phyloP scores from a whole-genome alignment of 257 asterid genomes.

The Solanum chilense region DNA sequence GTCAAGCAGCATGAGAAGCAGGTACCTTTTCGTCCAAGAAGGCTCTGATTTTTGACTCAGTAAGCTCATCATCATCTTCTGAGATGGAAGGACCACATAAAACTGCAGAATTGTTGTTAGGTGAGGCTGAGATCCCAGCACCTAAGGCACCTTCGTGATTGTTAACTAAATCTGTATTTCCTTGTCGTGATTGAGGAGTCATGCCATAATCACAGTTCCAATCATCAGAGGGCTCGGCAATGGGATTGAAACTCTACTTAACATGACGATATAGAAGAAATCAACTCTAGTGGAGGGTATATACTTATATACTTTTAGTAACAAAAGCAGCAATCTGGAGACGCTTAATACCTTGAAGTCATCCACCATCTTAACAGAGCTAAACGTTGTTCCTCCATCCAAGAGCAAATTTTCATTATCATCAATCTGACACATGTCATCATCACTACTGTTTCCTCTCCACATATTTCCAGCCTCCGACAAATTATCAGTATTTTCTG shows the following conservation, averaged over 20 bases:
- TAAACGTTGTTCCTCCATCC: constrained; percentile 3
- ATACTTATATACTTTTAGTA: not conserved
- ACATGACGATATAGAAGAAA: not conserved
- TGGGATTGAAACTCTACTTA: constrained; percentile 23
- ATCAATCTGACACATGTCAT: constrained; percentile 22
- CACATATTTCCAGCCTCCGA: constrained; percentile 2
- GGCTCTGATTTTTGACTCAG: constrained; percentile 28
- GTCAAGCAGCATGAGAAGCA: not conserved
- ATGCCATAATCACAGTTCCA: constrained; percentile 6
- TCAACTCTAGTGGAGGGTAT: not conserved
- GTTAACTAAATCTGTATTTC: not conserved
- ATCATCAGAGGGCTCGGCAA: constrained; percentile 15
- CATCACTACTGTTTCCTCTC: constrained; percentile 3
- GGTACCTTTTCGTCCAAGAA: constrained; percentile 31
- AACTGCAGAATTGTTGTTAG: constrained; percentile 5
- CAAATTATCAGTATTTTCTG: constrained; percentile 2
- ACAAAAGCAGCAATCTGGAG: not conserved
- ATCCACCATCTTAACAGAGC: not conserved
- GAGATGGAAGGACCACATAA: constrained; percentile 7
- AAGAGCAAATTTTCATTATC: constrained; percentile 4
- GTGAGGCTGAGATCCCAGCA: not conserved
- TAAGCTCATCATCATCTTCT: constrained; percentile 38
- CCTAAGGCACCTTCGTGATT: not conserved
- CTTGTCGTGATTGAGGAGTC: constrained; percentile 1
- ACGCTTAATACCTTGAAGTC: constrained; percentile 14